Percentiles rank a stretch among this genome's conserved stretches.
Evolutionary conservation across 441 rosid genomes (phyloP).

Genomic region (Arabidopsis lyrata): DNA sequence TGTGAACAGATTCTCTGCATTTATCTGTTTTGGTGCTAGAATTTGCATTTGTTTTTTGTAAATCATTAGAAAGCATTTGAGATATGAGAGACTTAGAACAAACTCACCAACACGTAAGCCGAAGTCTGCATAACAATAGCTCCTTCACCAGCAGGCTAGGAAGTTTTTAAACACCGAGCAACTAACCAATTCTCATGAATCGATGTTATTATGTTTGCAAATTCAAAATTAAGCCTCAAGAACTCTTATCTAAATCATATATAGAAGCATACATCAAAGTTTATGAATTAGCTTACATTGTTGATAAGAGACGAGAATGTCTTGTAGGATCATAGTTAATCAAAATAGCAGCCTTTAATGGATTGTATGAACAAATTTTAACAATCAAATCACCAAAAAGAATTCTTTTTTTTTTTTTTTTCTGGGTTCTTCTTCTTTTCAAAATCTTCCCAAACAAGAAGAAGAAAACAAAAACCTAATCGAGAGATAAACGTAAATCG

Average conservation of each 20-base stretch:
- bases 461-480: not conserved
- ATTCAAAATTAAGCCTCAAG: conserved; percentile 9
- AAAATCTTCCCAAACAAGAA: not conserved
- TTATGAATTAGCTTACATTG: conserved; percentile 56
- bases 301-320: conserved; percentile 85
- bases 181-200: conserved; percentile 82
- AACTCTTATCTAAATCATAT: conserved; percentile 10
- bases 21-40: too few species aligned
- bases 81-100: too few species aligned
- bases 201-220: conserved; percentile 75
- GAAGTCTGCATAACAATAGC: conserved; percentile 78
- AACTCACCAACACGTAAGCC: conserved; percentile 57
- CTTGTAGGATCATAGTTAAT: conserved; percentile 74
- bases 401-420: not conserved
- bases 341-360: conserved; percentile 76
- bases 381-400: conserved; percentile 21
- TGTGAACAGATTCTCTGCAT: too few species aligned
- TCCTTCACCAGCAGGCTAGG: conserved; percentile 82
- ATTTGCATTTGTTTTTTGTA: too few species aligned
- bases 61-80: too few species aligned
- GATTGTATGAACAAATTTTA: conserved; percentile 52
- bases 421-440: conserved; percentile 18
- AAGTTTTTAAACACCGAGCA: conserved; percentile 76
- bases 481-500: not conserved
- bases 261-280: conserved; percentile 8